Conservation (phyloP, 371 early-diverging fungal genomes). For the Chytridium lagenaria region DNA sequence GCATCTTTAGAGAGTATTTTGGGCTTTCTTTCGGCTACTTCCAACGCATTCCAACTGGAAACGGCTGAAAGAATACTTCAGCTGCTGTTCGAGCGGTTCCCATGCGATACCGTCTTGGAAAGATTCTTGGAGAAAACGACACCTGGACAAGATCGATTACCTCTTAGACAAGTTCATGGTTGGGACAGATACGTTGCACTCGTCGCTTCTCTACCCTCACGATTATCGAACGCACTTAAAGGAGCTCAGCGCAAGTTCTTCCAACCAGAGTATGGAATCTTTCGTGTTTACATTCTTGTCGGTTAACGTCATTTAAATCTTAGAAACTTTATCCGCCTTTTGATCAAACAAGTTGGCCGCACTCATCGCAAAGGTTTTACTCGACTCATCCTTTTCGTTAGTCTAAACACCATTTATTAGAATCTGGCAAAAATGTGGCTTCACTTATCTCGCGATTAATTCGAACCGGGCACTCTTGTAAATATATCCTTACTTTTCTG, state of each 20-base stretch:
- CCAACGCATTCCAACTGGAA: background rate
- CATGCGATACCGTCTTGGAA: background rate
- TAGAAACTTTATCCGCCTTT: too few species aligned
- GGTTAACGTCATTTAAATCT: too few species aligned
- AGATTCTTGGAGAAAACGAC: background rate
- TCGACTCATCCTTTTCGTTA: background rate
- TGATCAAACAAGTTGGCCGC: too few species aligned
- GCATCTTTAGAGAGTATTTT: background rate
- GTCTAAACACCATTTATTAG: too few species aligned
- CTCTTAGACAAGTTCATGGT: background rate
- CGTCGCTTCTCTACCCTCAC: background rate
- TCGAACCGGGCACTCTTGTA: background rate
- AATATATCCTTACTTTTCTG: too few species aligned
- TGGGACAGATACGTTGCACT: constrained; percentile 4
- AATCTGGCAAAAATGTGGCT: background rate
- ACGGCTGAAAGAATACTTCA: constrained; percentile 6
- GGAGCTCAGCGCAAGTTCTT: background rate
- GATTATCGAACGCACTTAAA: constrained; percentile 6
- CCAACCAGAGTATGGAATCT: background rate
- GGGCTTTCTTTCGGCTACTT: background rate
- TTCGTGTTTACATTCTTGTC: too few species aligned
- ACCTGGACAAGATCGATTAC: too few species aligned
- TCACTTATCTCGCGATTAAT: background rate
- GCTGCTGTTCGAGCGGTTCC: background rate
- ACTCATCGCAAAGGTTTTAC: background rate